A percentile compares a stretch with the other conserved stretches of the same genome.
These are phyloP conservation scores for Yarrowia sp. DNA, from an alignment of 805 yeast genomes.

Conservation along the genomic window DNA sequence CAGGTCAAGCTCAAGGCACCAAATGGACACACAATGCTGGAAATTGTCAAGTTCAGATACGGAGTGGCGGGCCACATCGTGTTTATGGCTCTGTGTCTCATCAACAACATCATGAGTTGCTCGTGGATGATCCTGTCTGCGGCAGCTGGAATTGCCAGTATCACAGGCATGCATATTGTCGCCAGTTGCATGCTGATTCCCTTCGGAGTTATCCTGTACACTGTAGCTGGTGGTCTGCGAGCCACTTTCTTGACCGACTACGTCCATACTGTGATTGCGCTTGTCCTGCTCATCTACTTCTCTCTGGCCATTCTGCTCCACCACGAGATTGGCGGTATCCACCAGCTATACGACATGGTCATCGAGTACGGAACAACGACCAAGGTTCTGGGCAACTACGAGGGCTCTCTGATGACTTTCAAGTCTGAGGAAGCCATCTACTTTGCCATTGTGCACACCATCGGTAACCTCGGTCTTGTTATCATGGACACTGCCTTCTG, in stretches of 20 bases:
- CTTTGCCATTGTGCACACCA: conserved; percentile 30
- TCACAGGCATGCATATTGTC: conserved; percentile 48
- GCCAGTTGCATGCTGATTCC: conserved; percentile 51
- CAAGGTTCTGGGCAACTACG: conserved; percentile 32
- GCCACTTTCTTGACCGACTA: conserved; percentile 55
- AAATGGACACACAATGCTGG: conserved; percentile 76
- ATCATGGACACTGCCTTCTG: conserved; percentile 40
- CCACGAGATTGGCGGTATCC: conserved; percentile 46
- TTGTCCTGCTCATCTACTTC: conserved; percentile 31
- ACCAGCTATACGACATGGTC: conserved; percentile 45
- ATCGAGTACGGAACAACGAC: conserved; percentile 43
- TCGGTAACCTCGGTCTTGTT: conserved; percentile 31
- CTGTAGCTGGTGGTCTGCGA: conserved; percentile 52
- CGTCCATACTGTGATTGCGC: conserved; percentile 47
- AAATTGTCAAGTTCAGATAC: conserved; percentile 67
- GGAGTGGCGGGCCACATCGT: conserved; percentile 55
- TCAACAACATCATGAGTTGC: conserved; percentile 36
- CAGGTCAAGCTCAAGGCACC: conserved; percentile 79
- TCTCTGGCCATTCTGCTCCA: conserved; percentile 42
- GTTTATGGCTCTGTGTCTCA: conserved; percentile 28
- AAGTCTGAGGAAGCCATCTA: conserved; percentile 30
- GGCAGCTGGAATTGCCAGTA: conserved; percentile 44
- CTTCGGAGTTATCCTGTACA: conserved; percentile 49
- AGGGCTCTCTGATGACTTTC: conserved; percentile 49
- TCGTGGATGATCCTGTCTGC: conserved; percentile 47